Conservation (phyloP, 2,329 filamentous ascomycete species). For the Fusarium mangiferae region DNA sequence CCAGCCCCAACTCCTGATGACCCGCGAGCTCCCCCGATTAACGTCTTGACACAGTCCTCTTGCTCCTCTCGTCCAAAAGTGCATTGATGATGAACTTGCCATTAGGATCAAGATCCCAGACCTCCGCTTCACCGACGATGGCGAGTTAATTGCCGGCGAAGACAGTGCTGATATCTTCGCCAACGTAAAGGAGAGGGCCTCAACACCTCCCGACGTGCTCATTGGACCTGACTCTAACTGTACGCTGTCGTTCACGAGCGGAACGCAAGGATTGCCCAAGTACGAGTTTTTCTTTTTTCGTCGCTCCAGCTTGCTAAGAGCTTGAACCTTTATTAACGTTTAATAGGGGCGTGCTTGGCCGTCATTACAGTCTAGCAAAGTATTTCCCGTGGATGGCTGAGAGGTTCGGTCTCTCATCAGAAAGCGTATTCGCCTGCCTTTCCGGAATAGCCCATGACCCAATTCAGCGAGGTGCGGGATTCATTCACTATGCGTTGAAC, state of each 20-base stretch:
- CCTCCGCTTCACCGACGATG: not conserved
- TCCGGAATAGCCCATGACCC: slow-evolving; percentile 85
- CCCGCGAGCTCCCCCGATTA: not conserved
- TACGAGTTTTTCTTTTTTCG: not conserved
- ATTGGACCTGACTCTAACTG: not conserved
- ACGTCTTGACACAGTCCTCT: not conserved
- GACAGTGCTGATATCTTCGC: not conserved
- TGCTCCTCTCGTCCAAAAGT: not conserved
- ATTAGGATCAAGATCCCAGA: not conserved
- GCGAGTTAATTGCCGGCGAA: not conserved
- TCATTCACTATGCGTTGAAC: not conserved
- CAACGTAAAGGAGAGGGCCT: not conserved
- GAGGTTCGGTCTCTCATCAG: slow-evolving; percentile 75
- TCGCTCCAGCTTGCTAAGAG: not conserved
- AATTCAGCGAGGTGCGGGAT: slow-evolving; percentile 49
- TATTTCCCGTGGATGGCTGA: slow-evolving; percentile 4
- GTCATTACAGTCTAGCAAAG: not conserved
- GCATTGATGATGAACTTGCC: not conserved
- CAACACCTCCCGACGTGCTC: not conserved
- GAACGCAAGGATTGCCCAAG: not conserved
- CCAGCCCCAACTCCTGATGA: not conserved
- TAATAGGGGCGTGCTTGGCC: not conserved
- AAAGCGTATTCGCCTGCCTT: slow-evolving; percentile 83
- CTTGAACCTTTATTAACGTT: not conserved
- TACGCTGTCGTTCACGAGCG: not conserved